Base-by-base conservation (phyloP, 2,329 filamentous ascomycete genomes). In the Scedosporium boydii region DNA sequence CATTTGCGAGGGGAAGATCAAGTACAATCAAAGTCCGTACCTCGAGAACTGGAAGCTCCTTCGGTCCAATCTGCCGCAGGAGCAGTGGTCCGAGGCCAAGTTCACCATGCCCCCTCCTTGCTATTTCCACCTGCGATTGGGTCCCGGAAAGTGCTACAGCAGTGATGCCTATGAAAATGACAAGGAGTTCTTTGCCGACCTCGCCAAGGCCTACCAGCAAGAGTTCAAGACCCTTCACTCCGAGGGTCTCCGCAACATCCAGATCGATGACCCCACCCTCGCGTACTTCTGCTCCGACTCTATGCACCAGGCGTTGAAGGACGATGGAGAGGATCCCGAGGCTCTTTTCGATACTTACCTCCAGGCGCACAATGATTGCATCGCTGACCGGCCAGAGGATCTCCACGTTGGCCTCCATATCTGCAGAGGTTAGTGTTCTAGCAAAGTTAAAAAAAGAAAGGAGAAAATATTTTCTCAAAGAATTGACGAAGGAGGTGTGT, bases 391-490 rank as follows among this genome's bases (percentile, higher is more conserved):
- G 0, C 87, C 87, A 0, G 74, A 77, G 5, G 87, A 88, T 66
- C 81, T 91, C 73, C 87, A 90, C 68, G 76, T 90, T 2, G 88
- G 88, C 16, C 82, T 91, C 10, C 89, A 91, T 72, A 77, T 91
- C 64, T 76, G 75, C 70, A 67, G 75, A 68, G 74, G 60, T 62
- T 46, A 16, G 48, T 18, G 2, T 10, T 5, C 14, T n/a, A 16
- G 2, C 56, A 70, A 73, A 38, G 61, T 67, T 7, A 9, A 34
- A 3, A 34, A 34, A 6, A 1, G 5, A 34, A 34, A 9, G 7
- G 3, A 34, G 9, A 34, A 9, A 7, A 34, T 3, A 3, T 2
- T 23, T 23, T 23, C 23, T 23, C 23, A 23, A 3, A 23, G 23
- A 23, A 6, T 34, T n/a, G 38, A 14, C 48, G 42, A 3, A 29